phyloP scores from a whole-genome alignment of 768 basidiomycete genomes.

The Hygrophorus pudorinus region DNA sequence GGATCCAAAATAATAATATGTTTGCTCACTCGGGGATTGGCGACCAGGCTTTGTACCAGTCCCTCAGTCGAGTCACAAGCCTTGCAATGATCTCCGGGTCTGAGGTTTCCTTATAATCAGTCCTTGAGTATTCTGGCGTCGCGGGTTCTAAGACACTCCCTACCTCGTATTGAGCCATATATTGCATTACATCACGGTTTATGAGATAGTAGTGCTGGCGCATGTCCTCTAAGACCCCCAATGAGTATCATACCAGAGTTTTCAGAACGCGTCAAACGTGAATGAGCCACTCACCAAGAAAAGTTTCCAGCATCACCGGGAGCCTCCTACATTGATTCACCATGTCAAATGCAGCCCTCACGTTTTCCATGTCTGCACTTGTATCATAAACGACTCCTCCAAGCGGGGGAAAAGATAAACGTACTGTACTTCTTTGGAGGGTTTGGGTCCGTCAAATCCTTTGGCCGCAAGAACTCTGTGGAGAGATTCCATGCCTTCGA shows the following conservation, averaged over 20 bases:
- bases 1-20: not conserved
- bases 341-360: conserved; percentile 47
- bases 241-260: not conserved
- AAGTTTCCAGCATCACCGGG: conserved; percentile 57
- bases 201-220: conserved; percentile 50
- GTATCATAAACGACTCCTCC: conserved; percentile 1
- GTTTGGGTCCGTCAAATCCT: conserved; percentile 33
- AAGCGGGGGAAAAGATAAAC: conserved; percentile 4
- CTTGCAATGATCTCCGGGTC: conserved; percentile 40
- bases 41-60: conserved; percentile 73
- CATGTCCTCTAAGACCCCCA: conserved; percentile 42
- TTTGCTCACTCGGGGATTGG: conserved; percentile 51
- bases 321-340: conserved; percentile 51
- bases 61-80: conserved; percentile 49
- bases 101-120: conserved; percentile 26
- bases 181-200: conserved; percentile 44
- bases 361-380: conserved; percentile 34
- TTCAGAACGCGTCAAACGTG: not conserved
- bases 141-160: conserved; percentile 2
- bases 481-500: conserved; percentile 52
- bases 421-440: conserved; percentile 15
- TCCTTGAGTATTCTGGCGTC: not conserved
- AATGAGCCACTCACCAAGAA: conserved; percentile 44
- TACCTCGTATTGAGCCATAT: conserved; percentile 59
- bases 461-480: conserved; percentile 44